Evolutionary conservation across 768 basidiomycete genomes (phyloP), one percentile per base, ranked within the genome.

Genomic region (Termitomyces sp.): DNA sequence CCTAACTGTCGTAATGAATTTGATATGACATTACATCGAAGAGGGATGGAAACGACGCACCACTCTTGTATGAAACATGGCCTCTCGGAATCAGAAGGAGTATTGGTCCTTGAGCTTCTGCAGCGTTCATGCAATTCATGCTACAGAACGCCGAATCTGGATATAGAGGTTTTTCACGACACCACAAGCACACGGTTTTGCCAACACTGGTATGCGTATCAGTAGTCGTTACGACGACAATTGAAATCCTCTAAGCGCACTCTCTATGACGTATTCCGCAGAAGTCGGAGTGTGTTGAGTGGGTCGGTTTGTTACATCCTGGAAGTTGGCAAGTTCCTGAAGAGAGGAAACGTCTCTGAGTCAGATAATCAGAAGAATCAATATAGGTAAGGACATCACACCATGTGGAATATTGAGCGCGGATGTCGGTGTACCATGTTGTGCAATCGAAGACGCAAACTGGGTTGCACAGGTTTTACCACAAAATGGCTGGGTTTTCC

Each of bases 41-140:
- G 4, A 12, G 44, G 22, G 22, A 35, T 35, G n/a, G 56, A 8
- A 22, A 1, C 42, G 22, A 71, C 82, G 35, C 65, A 89, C 88
- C 87, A 60, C 81, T 87, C 71, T 79, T 82, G 74, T 89, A 90
- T 0, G 85, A 88, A 28, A 77, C 76, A 68, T 89, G 86, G 9
- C 76, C 79, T 24, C 70, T 71, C 32, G 84, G 86, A 15, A 89
- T 82, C 60, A 87, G 86, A 9, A 90, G 68, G 51, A 90, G 67
- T 65, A 78, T 76, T 2, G 86, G 85, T 0, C 82, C 85, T 60
- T 71, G 80, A 66, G 77, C 78, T 65, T 81, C 83, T 2, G 79
- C 85, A 65, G 81, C 78, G 32, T 84, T 79, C 58, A 75, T 73
- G 65, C 88, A 89, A 2, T 75, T 70, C 64, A 80, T 78, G 59